phyloP scores from a whole-genome alignment of 2,329 filamentous ascomycete genomes.

The Zalaria obscura region DNA sequence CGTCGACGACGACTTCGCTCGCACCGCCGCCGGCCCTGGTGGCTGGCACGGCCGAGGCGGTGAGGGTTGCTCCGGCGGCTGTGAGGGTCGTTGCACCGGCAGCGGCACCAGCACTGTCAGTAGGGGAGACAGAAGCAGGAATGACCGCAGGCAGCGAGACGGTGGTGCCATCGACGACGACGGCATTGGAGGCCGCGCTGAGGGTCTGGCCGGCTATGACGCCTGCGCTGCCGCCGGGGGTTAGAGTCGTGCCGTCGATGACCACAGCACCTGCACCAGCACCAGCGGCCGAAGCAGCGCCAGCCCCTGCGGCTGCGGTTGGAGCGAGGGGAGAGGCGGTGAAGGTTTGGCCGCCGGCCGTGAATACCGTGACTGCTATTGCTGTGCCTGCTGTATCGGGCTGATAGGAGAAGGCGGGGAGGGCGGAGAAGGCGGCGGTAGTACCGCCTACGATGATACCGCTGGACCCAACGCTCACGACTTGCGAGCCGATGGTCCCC shows the following conservation, averaged over 20 bases:
- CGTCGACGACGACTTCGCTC: slow-evolving; percentile 1
- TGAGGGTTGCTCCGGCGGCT: neutral
- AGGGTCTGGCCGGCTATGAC: slow-evolving; percentile 4
- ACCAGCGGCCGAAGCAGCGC: too few species aligned
- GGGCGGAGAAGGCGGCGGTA: neutral
- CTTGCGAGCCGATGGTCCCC: too few species aligned
- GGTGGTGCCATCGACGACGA: slow-evolving; percentile 3
- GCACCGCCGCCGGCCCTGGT: neutral
- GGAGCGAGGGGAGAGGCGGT: neutral
- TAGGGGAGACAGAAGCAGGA: too few species aligned
- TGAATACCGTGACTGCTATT: slow-evolving; percentile 1
- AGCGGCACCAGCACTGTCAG: too few species aligned
- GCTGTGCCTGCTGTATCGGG: neutral
- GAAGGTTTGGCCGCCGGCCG: neutral
- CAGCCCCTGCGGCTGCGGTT: too few species aligned
- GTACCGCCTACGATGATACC: neutral
- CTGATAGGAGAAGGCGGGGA: neutral
- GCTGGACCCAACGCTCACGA: too few species aligned
- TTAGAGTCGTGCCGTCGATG: slow-evolving; percentile 2
- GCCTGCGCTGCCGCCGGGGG: neutral
- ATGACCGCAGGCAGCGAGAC: too few species aligned
- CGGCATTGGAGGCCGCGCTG: neutral
- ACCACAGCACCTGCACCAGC: slow-evolving; percentile 1
- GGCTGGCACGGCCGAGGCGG: slow-evolving; percentile 1
- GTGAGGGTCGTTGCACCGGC: neutral